Base-by-base conservation (phyloP, 2,329 filamentous ascomycete species). In the Aspergillus tamarii region DNA sequence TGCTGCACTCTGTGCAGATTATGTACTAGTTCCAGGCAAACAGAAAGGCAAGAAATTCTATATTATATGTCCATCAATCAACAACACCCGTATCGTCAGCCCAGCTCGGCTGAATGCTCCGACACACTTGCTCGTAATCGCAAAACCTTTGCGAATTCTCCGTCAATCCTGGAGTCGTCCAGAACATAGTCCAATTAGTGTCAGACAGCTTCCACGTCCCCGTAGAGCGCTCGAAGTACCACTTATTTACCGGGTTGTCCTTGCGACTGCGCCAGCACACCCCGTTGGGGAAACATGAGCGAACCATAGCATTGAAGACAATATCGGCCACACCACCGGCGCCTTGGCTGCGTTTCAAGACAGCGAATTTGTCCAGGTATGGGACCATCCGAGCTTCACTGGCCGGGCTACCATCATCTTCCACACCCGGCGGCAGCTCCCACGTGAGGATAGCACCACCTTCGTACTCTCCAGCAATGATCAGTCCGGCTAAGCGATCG, bases 171-270 rank as follows among this genome's bases (percentile, higher is more conserved):
- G 87, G 86, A 0, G 91, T 95, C 1, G 95, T 99, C 94, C 95
- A 99, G 74, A 99, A 99, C 93, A 98, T 97, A 4, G 93, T 93
- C 95, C 95, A 99, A 70, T 94, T 90, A 53, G 87, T 91, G n/a
- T 87, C 88, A 0, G 86, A 84, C 43, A 99, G 80, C 80, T 96
- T 95, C 85, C 89, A 91, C 2, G 89, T 94, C 0, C 95, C 95
- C 55, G 87, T 82, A 2, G 92, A 92, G 55, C 95, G 85, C 79
- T 99, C 95, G 79, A 98, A 97, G 77, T 99, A 99, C 95, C 95
- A 99, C 76, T 97, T 97, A 75, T 99, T 99, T 5, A 99, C 95
- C 0, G 94, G 94, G 74, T 99, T 98, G 74, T 94, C 88, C 73
- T 90, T 91, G 58, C 95, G 84, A 75, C 92, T 96, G 62, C 94